Evolutionary conservation across 257 asterid species (phyloP).

Genomic region (Solanum habrochaites): DNA sequence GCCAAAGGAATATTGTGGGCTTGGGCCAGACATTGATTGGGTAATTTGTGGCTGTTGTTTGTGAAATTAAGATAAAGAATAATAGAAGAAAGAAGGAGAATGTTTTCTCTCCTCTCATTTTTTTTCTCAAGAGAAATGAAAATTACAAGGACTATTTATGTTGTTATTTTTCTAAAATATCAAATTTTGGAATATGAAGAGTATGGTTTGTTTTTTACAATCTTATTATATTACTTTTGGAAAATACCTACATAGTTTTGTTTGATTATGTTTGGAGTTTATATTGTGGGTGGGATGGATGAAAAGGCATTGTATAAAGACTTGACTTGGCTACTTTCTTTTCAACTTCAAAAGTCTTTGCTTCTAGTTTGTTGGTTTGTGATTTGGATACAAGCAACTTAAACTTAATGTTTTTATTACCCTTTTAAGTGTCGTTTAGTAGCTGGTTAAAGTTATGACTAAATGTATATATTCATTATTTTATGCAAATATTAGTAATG

Average conservation of each 20-base stretch:
- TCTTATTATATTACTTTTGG: not conserved
- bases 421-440: not conserved
- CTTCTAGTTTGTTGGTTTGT: not conserved
- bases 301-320: not conserved
- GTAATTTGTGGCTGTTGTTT: conserved; percentile 39
- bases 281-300: not conserved
- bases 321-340: not conserved
- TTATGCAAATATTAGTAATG: too few relatives aligned
- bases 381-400: not conserved
- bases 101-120: not conserved
- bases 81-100: not conserved
- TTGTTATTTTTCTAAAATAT: not conserved
- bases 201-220: not conserved
- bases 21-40: conserved; percentile 88
- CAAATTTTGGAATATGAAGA: not conserved
- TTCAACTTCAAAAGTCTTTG: not conserved
- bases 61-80: not conserved
- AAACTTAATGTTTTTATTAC: not conserved
- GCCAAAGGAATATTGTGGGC: conserved; percentile 67
- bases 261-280: not conserved
- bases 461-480: too few relatives aligned
- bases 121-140: not conserved
- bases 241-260: not conserved
- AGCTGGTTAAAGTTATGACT: too few relatives aligned
- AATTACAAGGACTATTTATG: not conserved